Conservation (phyloP, 2,329 filamentous ascomycete species). For the Trichoderma citrinoviride region DNA sequence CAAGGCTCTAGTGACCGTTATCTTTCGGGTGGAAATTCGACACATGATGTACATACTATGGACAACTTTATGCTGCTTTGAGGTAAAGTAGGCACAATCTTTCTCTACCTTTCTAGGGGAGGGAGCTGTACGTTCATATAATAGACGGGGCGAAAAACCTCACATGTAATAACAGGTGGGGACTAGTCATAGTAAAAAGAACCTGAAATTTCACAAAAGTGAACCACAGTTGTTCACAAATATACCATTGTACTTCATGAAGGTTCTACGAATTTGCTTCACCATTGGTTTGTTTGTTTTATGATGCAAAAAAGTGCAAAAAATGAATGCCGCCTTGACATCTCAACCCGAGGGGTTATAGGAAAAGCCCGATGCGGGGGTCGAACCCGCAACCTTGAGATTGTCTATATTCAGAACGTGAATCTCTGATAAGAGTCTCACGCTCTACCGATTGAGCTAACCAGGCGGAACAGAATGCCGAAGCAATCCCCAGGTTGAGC, state of each 20-base stretch:
- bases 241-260: no score
- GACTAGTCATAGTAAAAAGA: no score
- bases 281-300: no score
- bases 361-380: slow-evolving; percentile 43
- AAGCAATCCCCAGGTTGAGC: no score
- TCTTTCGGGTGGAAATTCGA: not conserved
- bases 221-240: no score
- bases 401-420: slow-evolving; percentile 25
- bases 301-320: no score
- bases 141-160: no score
- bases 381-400: slow-evolving; percentile 59
- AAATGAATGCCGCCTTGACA: no score
- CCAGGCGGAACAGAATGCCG: slow-evolving; percentile 28
- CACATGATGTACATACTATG: not conserved
- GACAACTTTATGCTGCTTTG: not conserved
- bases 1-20: no score
- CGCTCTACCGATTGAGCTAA: slow-evolving; percentile 57
- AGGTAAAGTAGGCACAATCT: not conserved
- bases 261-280: no score
- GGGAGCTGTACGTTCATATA: not conserved
- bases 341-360: slow-evolving; percentile 27
- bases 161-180: no score
- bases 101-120: not conserved
- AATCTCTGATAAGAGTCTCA: slow-evolving; percentile 58
- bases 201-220: no score